Evolutionary conservation across 1,139 yeast species (phyloP).

Genomic region (Ogataea hybrid): DNA sequence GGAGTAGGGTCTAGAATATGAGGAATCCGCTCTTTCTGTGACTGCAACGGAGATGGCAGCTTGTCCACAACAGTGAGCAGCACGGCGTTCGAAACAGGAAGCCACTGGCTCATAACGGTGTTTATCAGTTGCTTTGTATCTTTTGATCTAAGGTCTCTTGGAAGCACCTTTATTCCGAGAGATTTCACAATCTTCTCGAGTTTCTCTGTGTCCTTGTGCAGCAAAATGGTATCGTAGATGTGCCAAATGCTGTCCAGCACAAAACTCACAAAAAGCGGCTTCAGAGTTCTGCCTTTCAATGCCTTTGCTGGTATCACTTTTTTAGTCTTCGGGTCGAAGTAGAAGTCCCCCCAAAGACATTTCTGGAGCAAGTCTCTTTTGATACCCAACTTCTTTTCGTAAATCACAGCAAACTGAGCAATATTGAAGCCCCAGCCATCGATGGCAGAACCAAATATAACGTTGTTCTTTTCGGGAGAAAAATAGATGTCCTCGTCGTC

Average conservation of each 20-base stretch:
- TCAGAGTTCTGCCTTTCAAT: slow-evolving; percentile 46
- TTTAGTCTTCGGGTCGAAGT: slow-evolving; percentile 85
- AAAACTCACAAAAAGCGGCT: slow-evolving; percentile 84
- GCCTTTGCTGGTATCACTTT: slow-evolving; percentile 65
- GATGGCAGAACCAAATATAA: slow-evolving; percentile 88
- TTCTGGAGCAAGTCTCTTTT: slow-evolving; percentile 75
- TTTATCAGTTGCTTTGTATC: slow-evolving; percentile 65
- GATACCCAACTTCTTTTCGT: slow-evolving; percentile 82
- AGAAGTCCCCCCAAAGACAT: slow-evolving; percentile 96
- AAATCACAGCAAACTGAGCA: slow-evolving; percentile 83
- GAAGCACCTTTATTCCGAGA: slow-evolving; percentile 63
- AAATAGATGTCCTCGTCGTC: slow-evolving; percentile 87
- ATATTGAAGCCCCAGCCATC: slow-evolving; percentile 99
- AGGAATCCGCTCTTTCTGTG: slow-evolving; percentile 73
- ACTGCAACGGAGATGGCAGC: slow-evolving; percentile 76
- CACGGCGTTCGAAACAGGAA: slow-evolving; percentile 86
- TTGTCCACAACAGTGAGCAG: slow-evolving; percentile 80
- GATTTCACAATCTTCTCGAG: slow-evolving; percentile 73
- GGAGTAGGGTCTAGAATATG: slow-evolving; percentile 61
- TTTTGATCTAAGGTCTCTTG: slow-evolving; percentile 78
- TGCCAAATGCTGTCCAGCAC: slow-evolving; percentile 93
- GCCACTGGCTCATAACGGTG: slow-evolving; percentile 88
- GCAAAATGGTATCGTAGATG: slow-evolving; percentile 68
- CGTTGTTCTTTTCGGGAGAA: slow-evolving; percentile 87
- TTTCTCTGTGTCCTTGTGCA: slow-evolving; percentile 67